Base-by-base conservation (phyloP, 2,329 filamentous ascomycete species). In the Arthroderma sp. region DNA sequence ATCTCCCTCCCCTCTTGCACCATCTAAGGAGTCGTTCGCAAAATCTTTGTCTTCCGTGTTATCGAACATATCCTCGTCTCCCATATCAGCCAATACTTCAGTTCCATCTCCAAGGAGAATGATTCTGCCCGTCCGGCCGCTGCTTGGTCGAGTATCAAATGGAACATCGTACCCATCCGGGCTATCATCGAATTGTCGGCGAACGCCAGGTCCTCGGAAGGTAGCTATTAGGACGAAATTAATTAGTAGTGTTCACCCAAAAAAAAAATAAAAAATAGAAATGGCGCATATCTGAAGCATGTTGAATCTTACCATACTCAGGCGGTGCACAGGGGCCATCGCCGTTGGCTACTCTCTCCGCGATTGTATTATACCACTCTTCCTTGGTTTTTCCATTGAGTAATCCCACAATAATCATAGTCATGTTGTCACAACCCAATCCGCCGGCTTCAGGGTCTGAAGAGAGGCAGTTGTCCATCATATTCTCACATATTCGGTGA, bases 381-480 rank as follows among this genome's bases (percentile, higher is more conserved):
- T 95, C 88, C 76, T 94, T 93, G 56, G 80, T 84, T 74, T 85
- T 87, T 64, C 89, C 91, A 59, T 85, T 79, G 55, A 98, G 76
- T 62, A 98, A 79, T 54, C 83, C 91, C 59, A 98, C 71, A 53
- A 98, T 76, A 56, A 82, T 72, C 83, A 98, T 96, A 55, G 91
- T 98, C 91, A 98, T 98, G 73, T 98, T 98, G 72, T 98, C 91
- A 66, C 91, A 98, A 50, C 91, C 91, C 50, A 98, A 89, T 51
- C 91, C 91, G 45, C 91, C 91, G 30, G 89, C 95, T 69, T 98
- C 91, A 54, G 88, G 94, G 75, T 94, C 96, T 50, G 88, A 94
- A 36, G 91, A 88, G 53, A 98, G 74, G 63, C 91, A 98, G 71
- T 96, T 98, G 72, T 98, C 89, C 91, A 98, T 98, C 86, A 98